Conservation (phyloP, 1,139 yeast genomes). For the Geotrichum reessii region DNA sequence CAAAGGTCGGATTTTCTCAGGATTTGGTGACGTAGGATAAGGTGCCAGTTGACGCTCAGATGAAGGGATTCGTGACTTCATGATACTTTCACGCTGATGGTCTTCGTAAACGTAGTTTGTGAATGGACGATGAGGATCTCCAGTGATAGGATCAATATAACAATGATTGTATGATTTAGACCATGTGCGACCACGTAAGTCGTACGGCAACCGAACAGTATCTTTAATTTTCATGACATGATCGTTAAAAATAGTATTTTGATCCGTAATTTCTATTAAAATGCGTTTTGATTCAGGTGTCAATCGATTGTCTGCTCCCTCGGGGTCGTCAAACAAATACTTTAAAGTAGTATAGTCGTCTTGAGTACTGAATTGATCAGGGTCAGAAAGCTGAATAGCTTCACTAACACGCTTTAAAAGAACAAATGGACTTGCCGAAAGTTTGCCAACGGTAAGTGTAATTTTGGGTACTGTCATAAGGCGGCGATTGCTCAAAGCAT, state of each 20-base stretch:
- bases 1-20: neutral
- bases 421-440: slow-evolving; percentile 55
- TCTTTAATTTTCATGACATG: slow-evolving; percentile 27
- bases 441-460: slow-evolving; percentile 54
- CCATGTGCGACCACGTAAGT: slow-evolving; percentile 43
- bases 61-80: slow-evolving; percentile 23
- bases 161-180: slow-evolving; percentile 36
- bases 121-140: slow-evolving; percentile 29
- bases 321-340: slow-evolving; percentile 60
- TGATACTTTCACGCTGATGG: slow-evolving; percentile 22
- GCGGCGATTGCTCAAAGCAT: slow-evolving; percentile 35
- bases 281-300: slow-evolving; percentile 71
- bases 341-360: slow-evolving; percentile 75
- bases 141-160: slow-evolving; percentile 29
- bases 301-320: slow-evolving; percentile 54
- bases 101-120: slow-evolving; percentile 31
- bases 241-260: slow-evolving; percentile 29
- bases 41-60: slow-evolving; percentile 26
- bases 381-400: slow-evolving; percentile 62
- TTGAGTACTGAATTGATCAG: slow-evolving; percentile 61
- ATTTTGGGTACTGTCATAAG: slow-evolving; percentile 61
- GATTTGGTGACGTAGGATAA: slow-evolving; percentile 24
- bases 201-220: slow-evolving; percentile 26
- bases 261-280: slow-evolving; percentile 43
- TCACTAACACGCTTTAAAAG: slow-evolving; percentile 56